A percentile compares a stretch with the other conserved stretches of the same genome.
Conservation (phyloP, 345 rosid species). For the Lumnitzera racemosa region DNA sequence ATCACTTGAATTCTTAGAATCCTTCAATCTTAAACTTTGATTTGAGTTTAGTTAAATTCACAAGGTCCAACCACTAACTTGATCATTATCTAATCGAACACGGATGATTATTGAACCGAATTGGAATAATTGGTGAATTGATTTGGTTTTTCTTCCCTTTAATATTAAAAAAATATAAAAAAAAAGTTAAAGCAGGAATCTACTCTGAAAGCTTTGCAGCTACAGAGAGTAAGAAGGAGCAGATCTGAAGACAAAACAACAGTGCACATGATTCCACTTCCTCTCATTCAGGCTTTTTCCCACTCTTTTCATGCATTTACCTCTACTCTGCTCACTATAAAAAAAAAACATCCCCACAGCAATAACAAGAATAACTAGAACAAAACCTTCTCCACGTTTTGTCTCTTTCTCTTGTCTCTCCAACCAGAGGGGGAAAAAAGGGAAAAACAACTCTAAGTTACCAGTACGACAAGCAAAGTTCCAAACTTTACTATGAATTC, state of each 20-base stretch:
- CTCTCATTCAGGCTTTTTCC: conserved; percentile 2
- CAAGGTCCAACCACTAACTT: no score
- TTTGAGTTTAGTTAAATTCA: no score
- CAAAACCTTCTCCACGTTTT: conserved; percentile 6
- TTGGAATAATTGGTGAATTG: no score
- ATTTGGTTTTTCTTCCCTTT: no score
- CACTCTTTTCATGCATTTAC: conserved; percentile 17
- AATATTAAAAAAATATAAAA: no score
- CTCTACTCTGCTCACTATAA: conserved; percentile 5
- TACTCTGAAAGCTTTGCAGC: no score
- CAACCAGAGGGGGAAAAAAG: conserved; percentile 17
- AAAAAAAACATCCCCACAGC: conserved; percentile 2
- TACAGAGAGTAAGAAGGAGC: background rate
- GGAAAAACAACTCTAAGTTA: background rate
- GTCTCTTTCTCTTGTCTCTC: conserved; percentile 10
- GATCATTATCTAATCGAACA: no score
- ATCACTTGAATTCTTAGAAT: no score
- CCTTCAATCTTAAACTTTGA: no score
- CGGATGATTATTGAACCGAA: no score
- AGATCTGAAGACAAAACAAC: conserved; percentile 3
- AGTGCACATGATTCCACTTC: conserved; percentile 16
- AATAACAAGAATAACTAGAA: background rate
- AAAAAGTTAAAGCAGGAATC: no score
- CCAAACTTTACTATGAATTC: background rate
- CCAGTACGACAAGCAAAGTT: no score